A percentile compares a stretch with the other conserved stretches of the same genome.
Conservation (phyloP, 2,329 filamentous ascomycete genomes). For the Tolypocladium album region DNA sequence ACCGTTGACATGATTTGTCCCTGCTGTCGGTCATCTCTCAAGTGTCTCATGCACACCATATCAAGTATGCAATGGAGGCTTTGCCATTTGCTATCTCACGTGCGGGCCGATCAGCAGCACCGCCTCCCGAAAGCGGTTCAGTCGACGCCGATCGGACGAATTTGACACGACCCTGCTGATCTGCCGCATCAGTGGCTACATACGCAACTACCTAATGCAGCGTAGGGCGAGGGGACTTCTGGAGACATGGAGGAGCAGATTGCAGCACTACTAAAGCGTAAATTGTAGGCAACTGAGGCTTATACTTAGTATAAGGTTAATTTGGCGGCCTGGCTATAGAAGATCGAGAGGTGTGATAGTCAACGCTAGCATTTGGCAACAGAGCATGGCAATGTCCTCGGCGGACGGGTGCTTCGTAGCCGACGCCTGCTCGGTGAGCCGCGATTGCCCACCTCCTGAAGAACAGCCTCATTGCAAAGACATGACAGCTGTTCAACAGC, state of each 20-base stretch:
- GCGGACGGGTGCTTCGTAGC: neutral
- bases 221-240: conserved; percentile 4
- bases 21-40: neutral
- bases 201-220: conserved; percentile 5
- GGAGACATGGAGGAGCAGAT: neutral
- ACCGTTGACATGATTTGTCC: neutral
- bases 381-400: neutral
- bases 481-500: neutral
- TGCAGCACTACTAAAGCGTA: neutral
- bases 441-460: neutral
- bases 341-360: neutral
- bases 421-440: neutral
- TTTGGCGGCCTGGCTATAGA: neutral
- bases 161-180: neutral
- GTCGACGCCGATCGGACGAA: conserved; percentile 3
- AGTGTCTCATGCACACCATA: neutral
- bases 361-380: neutral
- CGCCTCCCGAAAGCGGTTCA: conserved; percentile 5
- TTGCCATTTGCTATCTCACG: conserved; percentile 3
- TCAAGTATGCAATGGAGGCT: neutral
- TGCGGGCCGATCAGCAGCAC: conserved; percentile 5
- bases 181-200: neutral
- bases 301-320: neutral
- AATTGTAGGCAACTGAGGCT: neutral
- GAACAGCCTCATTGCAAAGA: neutral